Conservation (phyloP, 129 eudicot genomes). For the Arctium lappa region DNA sequence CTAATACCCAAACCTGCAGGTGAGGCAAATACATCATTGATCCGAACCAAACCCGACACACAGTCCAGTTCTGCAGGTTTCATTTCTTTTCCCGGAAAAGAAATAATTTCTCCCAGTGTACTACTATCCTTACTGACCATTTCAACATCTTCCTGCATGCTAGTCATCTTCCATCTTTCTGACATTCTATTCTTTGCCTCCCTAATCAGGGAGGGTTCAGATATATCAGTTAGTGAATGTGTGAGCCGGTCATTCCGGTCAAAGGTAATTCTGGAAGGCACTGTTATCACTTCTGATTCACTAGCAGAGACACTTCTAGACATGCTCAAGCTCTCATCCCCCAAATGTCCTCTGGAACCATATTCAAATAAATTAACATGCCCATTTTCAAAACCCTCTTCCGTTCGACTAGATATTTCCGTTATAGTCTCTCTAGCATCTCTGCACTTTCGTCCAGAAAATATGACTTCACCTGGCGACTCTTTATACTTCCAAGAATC, state of each 20-base stretch:
- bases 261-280: slow-evolving; percentile 28
- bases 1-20: slow-evolving; percentile 37
- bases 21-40: slow-evolving; percentile 15
- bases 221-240: slow-evolving; percentile 22
- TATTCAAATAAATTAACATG: slow-evolving; percentile 1
- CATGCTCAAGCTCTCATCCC: slow-evolving; percentile 49
- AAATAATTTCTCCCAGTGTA: slow-evolving; percentile 68
- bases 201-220: slow-evolving; percentile 53
- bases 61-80: slow-evolving; percentile 15
- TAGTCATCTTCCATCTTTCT: slow-evolving; percentile 42
- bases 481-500: slow-evolving; percentile 17
- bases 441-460: slow-evolving; percentile 23
- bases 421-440: slow-evolving; percentile 47
- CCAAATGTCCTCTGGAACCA: slow-evolving; percentile 44
- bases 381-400: slow-evolving; percentile 25
- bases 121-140: slow-evolving; percentile 34
- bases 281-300: slow-evolving; percentile 40
- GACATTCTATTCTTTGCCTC: slow-evolving; percentile 74
- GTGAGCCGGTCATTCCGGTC: slow-evolving; percentile 24
- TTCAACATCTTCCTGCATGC: slow-evolving; percentile 21
- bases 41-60: slow-evolving; percentile 20
- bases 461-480: slow-evolving; percentile 9
- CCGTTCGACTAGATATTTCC: slow-evolving; percentile 37
- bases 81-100: slow-evolving; percentile 37
- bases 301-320: slow-evolving; percentile 46